These are phyloP conservation scores for Dactylella cylindrospora DNA, from an alignment of 2,329 filamentous ascomycete genomes.

Conservation along the genomic window DNA sequence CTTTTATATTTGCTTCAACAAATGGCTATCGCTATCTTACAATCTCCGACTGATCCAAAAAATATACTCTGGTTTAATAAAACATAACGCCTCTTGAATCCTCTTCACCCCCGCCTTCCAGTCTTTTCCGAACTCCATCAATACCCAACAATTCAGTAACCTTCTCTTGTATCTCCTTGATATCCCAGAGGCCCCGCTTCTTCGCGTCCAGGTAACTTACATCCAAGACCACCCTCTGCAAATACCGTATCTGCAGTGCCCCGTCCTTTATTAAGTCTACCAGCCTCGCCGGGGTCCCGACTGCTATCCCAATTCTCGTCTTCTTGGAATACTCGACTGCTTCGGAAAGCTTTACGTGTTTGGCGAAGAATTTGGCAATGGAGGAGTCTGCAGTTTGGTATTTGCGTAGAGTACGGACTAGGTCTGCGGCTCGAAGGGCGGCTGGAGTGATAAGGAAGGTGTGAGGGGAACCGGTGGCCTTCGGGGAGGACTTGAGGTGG, in stretches of 20 bases:
- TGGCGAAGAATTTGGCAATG: constrained; percentile 92
- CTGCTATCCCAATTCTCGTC: constrained; percentile 75
- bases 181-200: constrained; percentile 89
- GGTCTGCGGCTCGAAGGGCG: constrained; percentile 80
- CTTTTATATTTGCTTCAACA: no score
- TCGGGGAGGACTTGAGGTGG: constrained; percentile 45
- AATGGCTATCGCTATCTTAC: no score
- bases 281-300: constrained; percentile 83
- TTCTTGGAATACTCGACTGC: constrained; percentile 73
- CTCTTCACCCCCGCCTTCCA: constrained; percentile 63
- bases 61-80: constrained; percentile 56
- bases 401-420: constrained; percentile 71
- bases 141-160: constrained; percentile 73
- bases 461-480: constrained; percentile 65
- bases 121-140: constrained; percentile 67
- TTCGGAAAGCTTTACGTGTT: constrained; percentile 94
- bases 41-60: no score
- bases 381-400: constrained; percentile 76
- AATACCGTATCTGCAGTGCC: constrained; percentile 69
- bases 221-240: constrained; percentile 83
- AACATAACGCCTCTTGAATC: constrained; percentile 64
- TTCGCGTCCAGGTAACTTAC: constrained; percentile 93
- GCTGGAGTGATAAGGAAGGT: constrained; percentile 85
- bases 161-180: constrained; percentile 86
- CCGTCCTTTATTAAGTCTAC: constrained; percentile 80